phyloP scores from a whole-genome alignment of 2,329 filamentous ascomycete species.

The Mycosphaerella sp. region DNA sequence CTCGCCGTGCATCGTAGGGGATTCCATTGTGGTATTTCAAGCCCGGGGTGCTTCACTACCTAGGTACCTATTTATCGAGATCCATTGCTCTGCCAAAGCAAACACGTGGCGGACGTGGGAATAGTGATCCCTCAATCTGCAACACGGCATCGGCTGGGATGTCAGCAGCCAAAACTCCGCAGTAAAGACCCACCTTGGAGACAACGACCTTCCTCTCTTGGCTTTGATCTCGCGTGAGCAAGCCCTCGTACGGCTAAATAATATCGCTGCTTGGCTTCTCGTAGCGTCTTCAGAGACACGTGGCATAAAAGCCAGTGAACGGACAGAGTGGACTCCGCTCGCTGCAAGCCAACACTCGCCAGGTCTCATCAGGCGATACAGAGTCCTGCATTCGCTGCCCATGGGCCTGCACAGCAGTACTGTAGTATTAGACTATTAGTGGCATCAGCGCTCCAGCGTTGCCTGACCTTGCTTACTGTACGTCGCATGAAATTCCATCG shows the following conservation, averaged over 20 bases:
- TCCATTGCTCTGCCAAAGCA: background rate
- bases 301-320: conserved; percentile 12
- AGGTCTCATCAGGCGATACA: background rate
- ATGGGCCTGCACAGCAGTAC: background rate
- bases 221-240: conserved; percentile 1
- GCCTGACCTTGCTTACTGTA: background rate
- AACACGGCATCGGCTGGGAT: conserved; percentile 9
- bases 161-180: conserved; percentile 2
- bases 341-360: background rate
- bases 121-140: conserved; percentile 5
- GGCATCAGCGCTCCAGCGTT: background rate
- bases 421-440: background rate
- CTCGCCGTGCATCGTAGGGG: background rate
- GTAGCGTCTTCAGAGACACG: conserved; percentile 6
- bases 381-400: background rate
- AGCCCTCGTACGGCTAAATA: background rate
- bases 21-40: background rate
- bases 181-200: background rate
- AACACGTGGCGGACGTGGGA: conserved; percentile 16
- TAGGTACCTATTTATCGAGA: no score
- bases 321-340: conserved; percentile 6
- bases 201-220: conserved; percentile 9
- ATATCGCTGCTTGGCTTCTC: conserved; percentile 7
- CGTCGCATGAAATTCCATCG: background rate
- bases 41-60: no score